These are phyloP conservation scores for Colletotrichum sp. DNA, from an alignment of 2,329 filamentous ascomycete genomes.

Conservation along the genomic window DNA sequence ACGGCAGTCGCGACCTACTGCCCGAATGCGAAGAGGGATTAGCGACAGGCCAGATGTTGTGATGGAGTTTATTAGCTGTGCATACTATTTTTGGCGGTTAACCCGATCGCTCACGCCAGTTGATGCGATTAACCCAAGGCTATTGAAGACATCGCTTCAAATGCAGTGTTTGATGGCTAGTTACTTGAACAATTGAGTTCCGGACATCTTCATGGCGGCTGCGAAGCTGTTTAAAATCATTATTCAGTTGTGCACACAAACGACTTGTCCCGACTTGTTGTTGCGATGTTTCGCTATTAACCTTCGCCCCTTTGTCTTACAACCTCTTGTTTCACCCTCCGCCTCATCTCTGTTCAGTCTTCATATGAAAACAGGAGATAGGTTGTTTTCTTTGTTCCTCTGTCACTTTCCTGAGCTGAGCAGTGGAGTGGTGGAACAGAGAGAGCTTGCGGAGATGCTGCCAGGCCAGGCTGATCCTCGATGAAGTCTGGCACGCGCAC, in stretches of 20 bases:
- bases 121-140: background rate
- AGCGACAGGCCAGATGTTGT: background rate
- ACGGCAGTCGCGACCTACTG: background rate
- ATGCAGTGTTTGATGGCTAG: background rate
- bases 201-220: background rate
- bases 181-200: background rate
- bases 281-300: background rate
- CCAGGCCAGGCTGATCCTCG: background rate
- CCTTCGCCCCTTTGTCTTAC: background rate
- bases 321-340: background rate
- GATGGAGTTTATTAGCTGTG: background rate
- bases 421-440: background rate
- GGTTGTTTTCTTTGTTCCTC: background rate
- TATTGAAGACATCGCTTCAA: background rate
- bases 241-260: background rate
- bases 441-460: background rate
- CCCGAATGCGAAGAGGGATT: background rate
- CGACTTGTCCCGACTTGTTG: background rate
- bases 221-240: background rate
- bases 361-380: background rate
- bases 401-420: background rate
- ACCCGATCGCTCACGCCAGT: background rate
- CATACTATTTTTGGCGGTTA: background rate
- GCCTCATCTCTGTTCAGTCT: background rate
- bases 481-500: background rate